Evolutionary conservation across 352 stramenopile genomes (phyloP), one percentile per base, ranked within the genome.

Genomic region (Thalassiosira hispida): DNA sequence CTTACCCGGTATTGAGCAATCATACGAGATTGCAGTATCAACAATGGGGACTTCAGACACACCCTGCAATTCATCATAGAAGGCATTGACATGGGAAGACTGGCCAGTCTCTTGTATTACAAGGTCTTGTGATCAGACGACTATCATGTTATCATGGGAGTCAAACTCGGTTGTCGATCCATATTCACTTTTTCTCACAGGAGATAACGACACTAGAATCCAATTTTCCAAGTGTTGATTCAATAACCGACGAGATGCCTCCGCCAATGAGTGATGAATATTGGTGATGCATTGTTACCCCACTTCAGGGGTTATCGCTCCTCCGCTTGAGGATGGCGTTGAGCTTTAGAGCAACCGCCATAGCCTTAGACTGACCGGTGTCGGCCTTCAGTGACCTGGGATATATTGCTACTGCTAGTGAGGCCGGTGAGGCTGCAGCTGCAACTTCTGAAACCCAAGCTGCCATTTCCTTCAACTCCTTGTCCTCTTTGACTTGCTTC

Each of bases 111-210:
- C 6, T n/a, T 35, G 4, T 6, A 85, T 38, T 2, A 85, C 44
- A 8, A 56, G 63, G 7, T n/a, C 44, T 11, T 83, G 29, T 22
- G n/a, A 8, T 8, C 79, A 73, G 2, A 79, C 40, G 14, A 83
- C 72, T 16, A 33, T 6, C 78, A 86, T 83, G 62, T 86, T 86
- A 16, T 67, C 72, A 59, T 83, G 78, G 6, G 66, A 73, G 23
- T 85, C 78, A 3, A 85, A 35, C 53, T 76, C 67, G 8, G 33
- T 59, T 4, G 20, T 60, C 6, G 42, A 22, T n/a, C n/a, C n/a
- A n/a, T n/a, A n/a, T n/a, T n/a, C n/a, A n/a, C n/a, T n/a, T n/a
- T n/a, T n/a, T n/a, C n/a, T n/a, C n/a, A n/a, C n/a, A n/a, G n/a
- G n/a, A n/a, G n/a, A n/a, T n/a, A n/a, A n/a, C n/a, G n/a, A n/a